phyloP scores from a whole-genome alignment of 164 flowering plant genomes.

The Tetracentron sinense region DNA sequence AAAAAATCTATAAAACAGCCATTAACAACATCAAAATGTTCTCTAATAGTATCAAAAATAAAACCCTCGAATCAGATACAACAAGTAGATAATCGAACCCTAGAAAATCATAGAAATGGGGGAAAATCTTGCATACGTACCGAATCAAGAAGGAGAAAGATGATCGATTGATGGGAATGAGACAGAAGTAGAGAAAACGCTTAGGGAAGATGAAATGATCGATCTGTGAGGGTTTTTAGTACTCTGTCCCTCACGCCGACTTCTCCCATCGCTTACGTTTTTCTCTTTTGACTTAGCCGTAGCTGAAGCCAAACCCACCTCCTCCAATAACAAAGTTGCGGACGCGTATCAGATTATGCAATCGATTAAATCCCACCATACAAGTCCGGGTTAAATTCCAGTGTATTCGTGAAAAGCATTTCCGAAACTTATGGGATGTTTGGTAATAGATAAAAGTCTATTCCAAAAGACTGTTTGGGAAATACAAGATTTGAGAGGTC shows the following conservation, averaged over 20 bases:
- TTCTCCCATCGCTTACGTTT: slow-evolving; percentile 5
- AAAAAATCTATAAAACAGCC: no score
- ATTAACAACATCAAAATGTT: no score
- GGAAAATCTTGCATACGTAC: not conserved
- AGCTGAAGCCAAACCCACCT: slow-evolving; percentile 12
- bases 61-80: not conserved
- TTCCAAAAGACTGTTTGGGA: no score
- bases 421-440: no score
- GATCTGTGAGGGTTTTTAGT: not conserved
- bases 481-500: no score
- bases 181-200: not conserved
- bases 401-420: slow-evolving; percentile 10
- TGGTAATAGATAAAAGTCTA: no score
- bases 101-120: not conserved
- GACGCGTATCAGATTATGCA: slow-evolving; percentile 33
- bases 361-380: slow-evolving; percentile 27
- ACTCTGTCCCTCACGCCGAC: slow-evolving; percentile 10
- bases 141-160: not conserved
- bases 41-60: not conserved
- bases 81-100: not conserved
- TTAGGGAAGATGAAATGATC: not conserved
- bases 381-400: slow-evolving; percentile 38
- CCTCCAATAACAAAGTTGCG: slow-evolving; percentile 23
- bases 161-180: no score
- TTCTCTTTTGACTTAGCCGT: slow-evolving; percentile 20